Evolutionary conservation across 75 land plant species (phyloP), one percentile per base, ranked within the genome.

Genomic region (Cunninghamia lanceolata): DNA sequence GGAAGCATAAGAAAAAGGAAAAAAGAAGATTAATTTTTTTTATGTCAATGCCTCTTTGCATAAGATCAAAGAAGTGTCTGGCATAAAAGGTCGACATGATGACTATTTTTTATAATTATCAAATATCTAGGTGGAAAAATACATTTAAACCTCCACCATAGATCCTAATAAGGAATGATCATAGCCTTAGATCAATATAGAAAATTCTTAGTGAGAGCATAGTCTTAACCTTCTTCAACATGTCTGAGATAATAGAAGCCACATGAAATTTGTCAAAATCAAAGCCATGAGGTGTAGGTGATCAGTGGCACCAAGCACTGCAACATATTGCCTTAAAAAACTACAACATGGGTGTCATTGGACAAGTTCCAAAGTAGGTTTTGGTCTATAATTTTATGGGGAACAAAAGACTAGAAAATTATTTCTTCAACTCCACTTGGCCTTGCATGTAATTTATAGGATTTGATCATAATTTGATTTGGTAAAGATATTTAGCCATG

Each of bases 201-300:
- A n/a, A 77, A 77, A 39, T 16, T 17, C 43, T 77, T 9, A 77
- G 80, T 25, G 40, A 39, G 80, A 77, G 9, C 42, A 78, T 45
- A 30, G 30, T n/a, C 0, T 8, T 78, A 30, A 21, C 46, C 0
- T 78, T 78, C n/a, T 91, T 85, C 43, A 85, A 84, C 50, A 87
- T 91, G 34, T 10, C 88, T 1, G 92, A 91, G 85, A 86, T 91
- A 17, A 89, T 86, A 75, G 54, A 85, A 2, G 88, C 89, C 77
- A 91, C 91, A 0, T 47, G 68, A 6, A 59, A 50, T 70, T 91
- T 91, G 39, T 85, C 85, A 0, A 85, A 89, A 28, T 43, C 75
- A 17, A 87, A 19, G 85, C 21, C 88, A 89, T 54, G 90, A 89
- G 76, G 86, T 89, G 83, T 86, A 85, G 85, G 87, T 88, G 75